A percentile compares a stretch with the other conserved stretches of the same genome.
Conservation (phyloP, 2,329 filamentous ascomycete species). For the Dactylellina haptotyla region DNA sequence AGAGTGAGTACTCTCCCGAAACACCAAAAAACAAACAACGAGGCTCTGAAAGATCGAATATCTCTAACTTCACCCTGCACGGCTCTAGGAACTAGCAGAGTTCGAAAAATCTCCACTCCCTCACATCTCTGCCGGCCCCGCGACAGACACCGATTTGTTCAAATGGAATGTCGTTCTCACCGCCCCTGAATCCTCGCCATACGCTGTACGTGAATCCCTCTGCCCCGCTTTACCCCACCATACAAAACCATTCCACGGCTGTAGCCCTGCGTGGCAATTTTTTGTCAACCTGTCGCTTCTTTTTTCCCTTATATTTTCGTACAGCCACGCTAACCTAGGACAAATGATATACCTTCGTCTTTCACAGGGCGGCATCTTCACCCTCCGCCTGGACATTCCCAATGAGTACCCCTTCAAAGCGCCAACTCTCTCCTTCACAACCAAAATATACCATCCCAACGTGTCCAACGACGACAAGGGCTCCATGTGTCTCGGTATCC, state of each 20-base stretch:
- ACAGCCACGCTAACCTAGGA: not conserved
- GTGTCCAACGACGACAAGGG: conserved; percentile 86
- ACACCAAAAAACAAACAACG: not conserved
- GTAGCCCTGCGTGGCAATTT: no score
- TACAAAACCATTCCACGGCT: not conserved
- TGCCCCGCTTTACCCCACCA: conserved; percentile 22
- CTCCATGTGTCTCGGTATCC: conserved; percentile 83
- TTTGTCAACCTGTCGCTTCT: no score
- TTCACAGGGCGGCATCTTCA: conserved; percentile 75
- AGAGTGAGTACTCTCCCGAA: conserved; percentile 2
- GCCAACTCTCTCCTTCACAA: conserved; percentile 79
- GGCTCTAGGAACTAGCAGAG: conserved; percentile 70
- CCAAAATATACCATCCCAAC: conserved; percentile 96
- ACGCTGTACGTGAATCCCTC: conserved; percentile 66
- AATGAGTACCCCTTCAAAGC: conserved; percentile 90
- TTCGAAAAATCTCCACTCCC: conserved; percentile 67
- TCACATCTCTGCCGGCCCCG: conserved; percentile 69
- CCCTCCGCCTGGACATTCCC: conserved; percentile 77
- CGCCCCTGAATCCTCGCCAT: conserved; percentile 72
- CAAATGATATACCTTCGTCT: not conserved
- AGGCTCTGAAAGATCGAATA: conserved; percentile 2
- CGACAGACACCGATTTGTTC: conserved; percentile 73
- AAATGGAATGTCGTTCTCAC: conserved; percentile 75
- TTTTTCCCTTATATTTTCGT: not conserved
- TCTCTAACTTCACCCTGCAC: conserved; percentile 10